Base-by-base conservation (phyloP, 805 yeast genomes). In the Tetrapisispora phaffii region DNA sequence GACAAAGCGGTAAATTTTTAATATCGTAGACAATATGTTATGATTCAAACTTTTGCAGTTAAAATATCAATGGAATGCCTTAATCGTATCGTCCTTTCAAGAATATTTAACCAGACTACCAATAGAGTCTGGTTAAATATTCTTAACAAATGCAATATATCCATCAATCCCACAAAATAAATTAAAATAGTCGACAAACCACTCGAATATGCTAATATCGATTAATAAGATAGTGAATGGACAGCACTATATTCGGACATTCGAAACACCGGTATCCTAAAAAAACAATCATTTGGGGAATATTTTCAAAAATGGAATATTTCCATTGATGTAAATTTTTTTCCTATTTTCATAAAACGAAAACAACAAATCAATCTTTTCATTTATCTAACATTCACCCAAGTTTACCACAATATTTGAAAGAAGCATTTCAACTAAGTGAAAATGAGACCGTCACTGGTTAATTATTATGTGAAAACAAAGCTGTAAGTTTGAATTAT, bases 241-340 rank as follows among this genome's bases (percentile, higher is more conserved):
- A 15, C 34, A n/a, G 3, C n/a, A n/a, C 7, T 19, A 16, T 34
- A 34, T 34, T 34, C 38, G 38, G 38, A 34, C 26, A 34, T 20
- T 34, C 12, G 26, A 34, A 34, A 34, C 38, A 34, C 38, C 38
- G 38, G 38, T 34, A 34, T 34, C 9, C 13, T 21, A 34, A 34
- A 34, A 34, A 34, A 34, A 16, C 13, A 34, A 21, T 20, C 26
- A 26, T 13, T 34, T 34, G 38, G 38, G 38, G 38, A 34, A 34
- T 34, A 34, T 34, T 34, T 34, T 34, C 38, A 34, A 34, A 34
- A 34, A 34, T n/a, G 21, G 20, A 21, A 34, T 34, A 32, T 32
- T 32, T 34, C 38, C 38, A 34, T 34, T 34, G 26, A 34, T 19
- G 38, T 34, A 34, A 34, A 34, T 34, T 34, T 34, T 34, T 34